Evolutionary conservation across 306 rosid species (phyloP), one percentile per base, ranked within the genome.

Genomic region (Phaseolus lunatus): DNA sequence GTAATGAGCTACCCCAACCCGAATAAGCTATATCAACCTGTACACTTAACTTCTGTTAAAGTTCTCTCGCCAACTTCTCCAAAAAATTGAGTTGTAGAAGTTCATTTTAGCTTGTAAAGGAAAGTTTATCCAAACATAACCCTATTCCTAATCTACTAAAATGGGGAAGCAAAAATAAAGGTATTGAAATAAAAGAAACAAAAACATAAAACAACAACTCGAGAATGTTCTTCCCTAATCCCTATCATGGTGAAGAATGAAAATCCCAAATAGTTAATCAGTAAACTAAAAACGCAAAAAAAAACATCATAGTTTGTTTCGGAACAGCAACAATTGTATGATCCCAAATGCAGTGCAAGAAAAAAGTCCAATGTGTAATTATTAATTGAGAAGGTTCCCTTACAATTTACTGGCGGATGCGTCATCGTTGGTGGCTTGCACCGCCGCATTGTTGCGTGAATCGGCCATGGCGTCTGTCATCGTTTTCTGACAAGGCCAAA

Each of bases 351-450:
- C 65, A 58, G 14, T 5, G 33, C 3, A 24, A 20, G 4, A 11
- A 23, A 56, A 56, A 11, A 0, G 14, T 41, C 16, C 11, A 24
- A 48, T n/a, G 14, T 16, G 23, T 13, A 23, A 22, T 35, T 9
- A 37, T 3, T 18, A 57, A 64, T 7, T 71, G 31, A 67, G 13
- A 12, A 27, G 5, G 53, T 5, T 47, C 31, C 14, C 39, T 3
- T 45, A 82, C 86, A 82, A 72, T 78, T 82, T 82, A 56, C 86
- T 82, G 48, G 86, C 82, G 41, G 86, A 82, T 47, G 86, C 86
- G 20, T 82, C 86, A 1, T 82, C 86, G 72, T 82, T 82, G 58
- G 86, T 82, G 44, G 86, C 86, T 78, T 82, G 86, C 39, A 82
- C 86, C 37, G 86, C 82, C 3, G 49, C 82, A 23, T 74, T 78